These are phyloP conservation scores for Capsicum baccatum DNA, from an alignment of 257 asterid species.

Conservation along the genomic window DNA sequence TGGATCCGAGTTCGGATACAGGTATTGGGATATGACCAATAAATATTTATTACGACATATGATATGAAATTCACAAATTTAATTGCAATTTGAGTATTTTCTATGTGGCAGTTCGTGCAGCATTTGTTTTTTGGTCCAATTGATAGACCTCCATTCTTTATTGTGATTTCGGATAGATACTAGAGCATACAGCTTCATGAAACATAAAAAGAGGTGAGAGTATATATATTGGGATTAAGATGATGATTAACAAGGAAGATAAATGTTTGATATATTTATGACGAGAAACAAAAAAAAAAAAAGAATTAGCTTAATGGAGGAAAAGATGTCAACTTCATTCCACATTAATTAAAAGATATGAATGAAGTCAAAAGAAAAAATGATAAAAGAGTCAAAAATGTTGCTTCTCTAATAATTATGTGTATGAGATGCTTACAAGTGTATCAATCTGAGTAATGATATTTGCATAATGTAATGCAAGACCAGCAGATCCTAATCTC, in stretches of 20 bases:
- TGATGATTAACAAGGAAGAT: constrained; percentile 9
- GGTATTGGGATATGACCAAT: not conserved
- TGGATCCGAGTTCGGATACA: not conserved
- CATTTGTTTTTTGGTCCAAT: constrained; percentile 23
- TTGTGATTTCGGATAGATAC: not conserved
- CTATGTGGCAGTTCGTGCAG: not conserved
- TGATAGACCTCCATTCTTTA: constrained; percentile 15
- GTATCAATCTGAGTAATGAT: constrained; percentile 88
- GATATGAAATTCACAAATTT: constrained; percentile 10
- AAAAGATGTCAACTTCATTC: not conserved
- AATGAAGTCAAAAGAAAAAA: constrained; percentile 13
- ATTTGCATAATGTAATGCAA: constrained; percentile 91
- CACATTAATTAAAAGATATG: not conserved
- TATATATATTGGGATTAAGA: constrained; percentile 12
- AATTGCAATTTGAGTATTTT: constrained; percentile 13
- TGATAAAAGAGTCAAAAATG: not conserved
- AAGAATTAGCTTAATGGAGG: not conserved
- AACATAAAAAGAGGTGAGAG: not conserved
- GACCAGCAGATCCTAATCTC: constrained; percentile 93
- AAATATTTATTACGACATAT: not conserved
- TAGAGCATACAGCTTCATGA: constrained; percentile 9
- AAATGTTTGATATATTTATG: not conserved
- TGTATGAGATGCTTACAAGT: constrained; percentile 61
- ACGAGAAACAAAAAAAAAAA: not conserved
- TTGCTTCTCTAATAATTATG: constrained; percentile 10